A percentile compares a stretch with the other conserved stretches of the same genome.
These are phyloP conservation scores for Fusarium succisae DNA, from an alignment of 2,329 filamentous ascomycete species.

Conservation along the genomic window DNA sequence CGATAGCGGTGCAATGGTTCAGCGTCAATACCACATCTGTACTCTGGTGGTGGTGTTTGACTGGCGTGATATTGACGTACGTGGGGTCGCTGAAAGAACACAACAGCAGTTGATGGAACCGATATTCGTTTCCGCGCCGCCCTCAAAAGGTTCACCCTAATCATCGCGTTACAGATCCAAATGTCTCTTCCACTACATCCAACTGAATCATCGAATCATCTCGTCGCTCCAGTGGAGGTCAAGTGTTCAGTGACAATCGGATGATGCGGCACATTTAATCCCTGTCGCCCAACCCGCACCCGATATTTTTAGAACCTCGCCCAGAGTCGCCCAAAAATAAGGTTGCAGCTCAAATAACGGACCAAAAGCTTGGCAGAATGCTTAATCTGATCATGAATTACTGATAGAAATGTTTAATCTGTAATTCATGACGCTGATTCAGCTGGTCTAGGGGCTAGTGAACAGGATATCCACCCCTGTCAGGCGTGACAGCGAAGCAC, in stretches of 20 bases:
- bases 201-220: neutral
- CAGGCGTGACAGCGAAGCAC: neutral
- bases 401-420: neutral
- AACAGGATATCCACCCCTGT: conserved; percentile 11
- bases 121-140: fast-evolving
- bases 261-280: conserved; percentile 1
- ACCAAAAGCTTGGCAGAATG: conserved; percentile 5
- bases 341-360: conserved; percentile 6
- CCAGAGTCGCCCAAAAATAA: neutral
- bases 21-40: conserved; percentile 18
- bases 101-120: neutral
- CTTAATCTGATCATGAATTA: neutral
- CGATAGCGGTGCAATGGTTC: conserved; percentile 12
- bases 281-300: neutral
- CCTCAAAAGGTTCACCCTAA: fast-evolving
- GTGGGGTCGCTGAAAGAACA: fast-evolving
- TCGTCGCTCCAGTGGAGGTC: neutral
- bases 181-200: fast-evolving
- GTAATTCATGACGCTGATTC: neutral
- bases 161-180: neutral
- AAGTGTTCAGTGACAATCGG: neutral
- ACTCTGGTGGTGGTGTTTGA: neutral
- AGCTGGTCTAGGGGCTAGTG: neutral
- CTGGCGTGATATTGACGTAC: no score
- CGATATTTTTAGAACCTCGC: conserved; percentile 16